These are phyloP conservation scores for Emergomyces pasteurianus DNA, from an alignment of 2,329 filamentous ascomycete genomes.

Conservation along the genomic window DNA sequence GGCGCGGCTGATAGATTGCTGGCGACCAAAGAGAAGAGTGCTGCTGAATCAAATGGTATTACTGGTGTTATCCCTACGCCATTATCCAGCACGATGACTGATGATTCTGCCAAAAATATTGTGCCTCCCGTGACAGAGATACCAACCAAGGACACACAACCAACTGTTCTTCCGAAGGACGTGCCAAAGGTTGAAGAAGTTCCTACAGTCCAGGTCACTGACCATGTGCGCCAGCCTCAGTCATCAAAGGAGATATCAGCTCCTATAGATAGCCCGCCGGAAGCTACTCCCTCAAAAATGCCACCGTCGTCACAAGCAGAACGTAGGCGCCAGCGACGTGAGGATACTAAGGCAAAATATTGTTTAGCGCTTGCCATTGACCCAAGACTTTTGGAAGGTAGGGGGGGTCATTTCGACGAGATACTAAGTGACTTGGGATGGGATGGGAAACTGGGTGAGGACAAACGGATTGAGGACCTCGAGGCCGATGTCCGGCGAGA, in stretches of 20 bases:
- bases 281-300: slow-evolving; percentile 23
- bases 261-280: slow-evolving; percentile 16
- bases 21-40: slow-evolving; percentile 44
- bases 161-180: slow-evolving; percentile 10
- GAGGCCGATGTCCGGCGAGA: slow-evolving; percentile 76
- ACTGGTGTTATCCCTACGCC: slow-evolving; percentile 79
- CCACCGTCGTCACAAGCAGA: slow-evolving; percentile 38
- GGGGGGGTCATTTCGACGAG: slow-evolving; percentile 67
- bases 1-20: slow-evolving; percentile 72
- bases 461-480: slow-evolving; percentile 65
- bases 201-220: slow-evolving; percentile 30
- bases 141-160: slow-evolving; percentile 19
- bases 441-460: slow-evolving; percentile 64
- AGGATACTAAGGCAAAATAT: slow-evolving; percentile 67
- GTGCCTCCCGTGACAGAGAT: slow-evolving; percentile 18
- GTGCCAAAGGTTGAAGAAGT: slow-evolving; percentile 4
- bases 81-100: slow-evolving; percentile 30
- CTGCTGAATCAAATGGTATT: slow-evolving; percentile 73
- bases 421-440: slow-evolving; percentile 81
- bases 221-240: slow-evolving; percentile 19
- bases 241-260: slow-evolving; percentile 14
- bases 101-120: slow-evolving; percentile 25
- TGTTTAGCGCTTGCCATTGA: slow-evolving; percentile 68
- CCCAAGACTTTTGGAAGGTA: slow-evolving; percentile 59
- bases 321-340: slow-evolving; percentile 49